phyloP scores from a whole-genome alignment of 1,139 yeast genomes.

The Kluyveromyces sp. region DNA sequence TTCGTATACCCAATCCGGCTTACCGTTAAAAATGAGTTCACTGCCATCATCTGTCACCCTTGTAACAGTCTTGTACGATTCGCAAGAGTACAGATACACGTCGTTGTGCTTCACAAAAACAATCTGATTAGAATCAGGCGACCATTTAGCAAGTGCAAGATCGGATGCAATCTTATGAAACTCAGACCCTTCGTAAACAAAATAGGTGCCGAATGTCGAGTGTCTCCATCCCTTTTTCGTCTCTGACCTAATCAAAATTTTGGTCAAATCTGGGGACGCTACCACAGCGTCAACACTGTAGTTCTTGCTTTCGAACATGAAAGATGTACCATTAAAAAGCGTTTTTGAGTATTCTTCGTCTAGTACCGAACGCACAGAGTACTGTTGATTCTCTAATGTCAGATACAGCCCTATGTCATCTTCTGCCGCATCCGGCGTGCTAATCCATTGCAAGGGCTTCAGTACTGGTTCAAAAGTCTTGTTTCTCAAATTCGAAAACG shows the following conservation, averaged over 20 bases:
- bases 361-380: conserved; percentile 32
- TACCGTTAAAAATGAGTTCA: conserved; percentile 71
- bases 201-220: conserved; percentile 64
- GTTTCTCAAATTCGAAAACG: conserved; percentile 40
- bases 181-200: conserved; percentile 43
- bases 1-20: conserved; percentile 96
- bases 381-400: conserved; percentile 27
- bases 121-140: conserved; percentile 63
- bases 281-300: conserved; percentile 46
- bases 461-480: conserved; percentile 45
- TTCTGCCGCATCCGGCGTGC: conserved; percentile 36
- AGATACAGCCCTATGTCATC: conserved; percentile 35
- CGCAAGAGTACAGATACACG: conserved; percentile 44
- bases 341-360: conserved; percentile 41
- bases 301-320: conserved; percentile 36
- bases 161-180: conserved; percentile 27
- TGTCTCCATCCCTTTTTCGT: conserved; percentile 71
- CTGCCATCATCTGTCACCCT: conserved; percentile 53
- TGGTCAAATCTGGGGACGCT: conserved; percentile 58
- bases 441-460: conserved; percentile 62
- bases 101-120: conserved; percentile 70
- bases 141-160: conserved; percentile 60
- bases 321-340: conserved; percentile 44
- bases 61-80: conserved; percentile 32
- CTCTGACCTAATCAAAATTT: conserved; percentile 52